Evolutionary conservation across 2,329 filamentous ascomycete species (phyloP), one percentile per base, ranked within the genome.

Genomic region (Dactylonectria macrodidyma): DNA sequence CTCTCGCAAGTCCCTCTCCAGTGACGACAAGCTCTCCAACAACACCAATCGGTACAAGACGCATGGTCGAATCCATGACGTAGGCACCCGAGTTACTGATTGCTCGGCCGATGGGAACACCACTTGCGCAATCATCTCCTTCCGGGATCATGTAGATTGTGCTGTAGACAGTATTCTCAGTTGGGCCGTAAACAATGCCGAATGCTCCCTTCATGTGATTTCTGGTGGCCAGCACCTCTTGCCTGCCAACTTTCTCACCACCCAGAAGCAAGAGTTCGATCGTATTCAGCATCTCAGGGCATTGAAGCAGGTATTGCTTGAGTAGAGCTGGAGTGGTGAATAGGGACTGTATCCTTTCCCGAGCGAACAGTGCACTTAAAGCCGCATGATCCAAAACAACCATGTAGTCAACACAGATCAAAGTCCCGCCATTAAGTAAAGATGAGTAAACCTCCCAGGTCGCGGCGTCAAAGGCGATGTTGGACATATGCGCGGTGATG

Each of bases 21-120:
- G 73, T 76, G 1, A 79, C 70, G 1, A 78, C 64, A 7, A 79
- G 72, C 48, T 79, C 77, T 1, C 77, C 77, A 8, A 79, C 36
- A 0, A 76, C 73, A 12, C 76, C 76, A 1, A 71, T 30, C 3
- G 77, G 75, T 0, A 77, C 73, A 4, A 77, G 70, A 5, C 63
- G 71, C n/a, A 69, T 68, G 1, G 71, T 55, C 3, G 60, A 47
- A 59, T 78, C 75, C 74, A 78, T 74, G 10, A 78, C 62, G 36
- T 69, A 68, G 1, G 72, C 70, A 1, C 69, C 73, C 0, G 74
- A 75, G 62, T 74, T 71, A 61, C 54, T 64, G 51, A 76, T 34
- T 3, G 72, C 55, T n/a, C 57, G 47, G 5, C 74, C 74, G 19
- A 75, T 73, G 2, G 74, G 71, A 0, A 73, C 66, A 4, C 72